Evolutionary conservation across 2,329 filamentous ascomycete genomes (phyloP), one percentile per base, ranked within the genome.

Genomic region (Colletotrichum sp.): DNA sequence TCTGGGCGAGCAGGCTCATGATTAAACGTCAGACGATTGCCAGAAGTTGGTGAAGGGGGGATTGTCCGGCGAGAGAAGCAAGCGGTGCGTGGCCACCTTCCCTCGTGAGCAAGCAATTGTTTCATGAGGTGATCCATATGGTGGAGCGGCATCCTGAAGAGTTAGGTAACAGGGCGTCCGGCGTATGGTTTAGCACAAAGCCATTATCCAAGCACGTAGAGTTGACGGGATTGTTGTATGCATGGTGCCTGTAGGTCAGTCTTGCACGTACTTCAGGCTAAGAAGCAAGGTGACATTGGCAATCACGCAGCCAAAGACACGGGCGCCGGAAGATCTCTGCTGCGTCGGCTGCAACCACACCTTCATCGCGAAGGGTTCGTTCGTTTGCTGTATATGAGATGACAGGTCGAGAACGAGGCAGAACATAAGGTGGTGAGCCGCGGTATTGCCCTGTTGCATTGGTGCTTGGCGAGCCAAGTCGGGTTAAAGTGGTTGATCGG

Each of bases 271-370:
- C 15, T 71, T 55, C 68, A 75, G 62, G 68, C 69, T 60, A 71
- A 71, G 67, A 57, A 39, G 55, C 34, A 34, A 64, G 69, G 73
- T 72, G 59, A 13, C 73, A 76, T 68, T 64, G 55, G 62, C 30
- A 67, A 52, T 67, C n/a, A 67, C 60, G 62, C 60, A 62, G 62
- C 21, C 60, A 64, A 28, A 34, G 49, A 65, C 60, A 66, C 59
- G 67, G 67, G 66, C 60, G 62, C 34, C 68, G 72, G 72, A 72
- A 72, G 55, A 75, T 75, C 34, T 59, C 69, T 76, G 30, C 49
- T 62, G 30, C 32, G 44, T 64, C 67, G 36, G 62, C 60, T 71
- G 69, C 36, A 72, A 71, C 39, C 30, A 55, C 44, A 52, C 44
- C 44, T 36, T 32, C 72, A 67, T 67, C 36, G 52, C 21, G 18